Base-by-base conservation (phyloP, 208 protist species). In the Vickermania spadyakhi region DNA sequence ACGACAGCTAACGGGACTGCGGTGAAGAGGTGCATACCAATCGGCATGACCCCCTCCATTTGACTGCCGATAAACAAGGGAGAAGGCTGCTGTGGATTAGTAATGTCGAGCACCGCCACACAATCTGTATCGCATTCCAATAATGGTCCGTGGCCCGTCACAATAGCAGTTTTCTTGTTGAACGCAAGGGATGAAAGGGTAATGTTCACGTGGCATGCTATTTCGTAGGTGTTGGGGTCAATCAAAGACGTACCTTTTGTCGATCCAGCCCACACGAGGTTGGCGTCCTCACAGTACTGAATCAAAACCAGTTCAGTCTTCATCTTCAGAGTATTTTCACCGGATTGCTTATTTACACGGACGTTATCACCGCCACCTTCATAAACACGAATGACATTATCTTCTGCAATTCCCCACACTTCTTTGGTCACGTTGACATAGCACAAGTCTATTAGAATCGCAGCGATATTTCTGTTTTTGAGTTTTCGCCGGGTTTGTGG, bases 381-480 rank as follows among this genome's bases (percentile, higher is more conserved):
- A 72, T 83, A 94, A 1, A 94, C 74, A 28, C 84, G 84, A 80
- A 94, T 90, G 52, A 76, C 67, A 28, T 68, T 64, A 64, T 94
- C 88, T 42, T 76, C 79, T n/a, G 82, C 79, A 3, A 90, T 85
- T 22, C 77, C 78, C 72, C 86, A 94, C 2, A 94, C 78, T 58
- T 85, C 74, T 28, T 81, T 70, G 1, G 54, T 66, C 21, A 64
- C 69, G 31, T 65, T 45, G 18, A 89, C 77, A 56, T 89, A 90
- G 13, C 79, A 83, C 14, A 86, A 52, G 49, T 83, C 81, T 2
- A 70, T 72, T 28, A 93, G 60, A 52, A 93, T 89, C 21, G 82
- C 84, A 14, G 86, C 86, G 57, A 93, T 93, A 68, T 89, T 88
- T 56, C 86, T 72, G 52, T 75, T 88, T 65, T 91, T 90, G 36